Base-by-base conservation (phyloP, 441 rosid genomes). In the Aquilaria agallochum region DNA sequence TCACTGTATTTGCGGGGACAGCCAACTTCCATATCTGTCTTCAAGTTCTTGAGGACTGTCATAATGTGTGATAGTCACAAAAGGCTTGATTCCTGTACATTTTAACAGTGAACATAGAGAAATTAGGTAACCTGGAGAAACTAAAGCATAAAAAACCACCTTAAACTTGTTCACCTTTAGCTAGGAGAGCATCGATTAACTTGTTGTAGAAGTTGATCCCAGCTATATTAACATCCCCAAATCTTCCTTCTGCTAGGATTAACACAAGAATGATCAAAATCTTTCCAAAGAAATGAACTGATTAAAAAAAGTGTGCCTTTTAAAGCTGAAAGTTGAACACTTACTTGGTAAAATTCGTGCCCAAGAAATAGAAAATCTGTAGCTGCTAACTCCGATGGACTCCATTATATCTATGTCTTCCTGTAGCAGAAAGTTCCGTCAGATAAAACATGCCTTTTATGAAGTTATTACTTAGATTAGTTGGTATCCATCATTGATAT, bases 321-420 rank as follows among this genome's bases (percentile, higher is more conserved):
- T 46, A 50, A 13, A 40, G 14, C 45, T 53, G 45, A 67, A 50
- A 56, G 27, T 7, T 15, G 55, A 62, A 44, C 36, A 51, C 79
- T 79, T 63, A 87, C 95, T 68, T 4, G 96, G 89, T 61, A 90
- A 77, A 52, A 85, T 61, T 70, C 91, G 78, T 59, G 94, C 80
- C 94, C 94, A 83, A 36, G 96, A 85, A 58, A 87, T 78, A 9
- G 95, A 90, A 76, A 90, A 79, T 4, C 89, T 70, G 55, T 83
- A 85, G 79, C 89, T 80, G 60, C 79, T 72, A 48, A 81, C 87
- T 60, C 97, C 92, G 50, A 87, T 73, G 49, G 65, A 51, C 44
- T 69, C 68, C 97, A 80, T 85, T 46, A 82, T 75, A 67, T 76
- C 77, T 52, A 85, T 53, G 59, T 87, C 92, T 71, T 81, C 90